Base-by-base conservation (phyloP, 1,284 basidiomycete genomes). In the Trichosporon sp. region DNA sequence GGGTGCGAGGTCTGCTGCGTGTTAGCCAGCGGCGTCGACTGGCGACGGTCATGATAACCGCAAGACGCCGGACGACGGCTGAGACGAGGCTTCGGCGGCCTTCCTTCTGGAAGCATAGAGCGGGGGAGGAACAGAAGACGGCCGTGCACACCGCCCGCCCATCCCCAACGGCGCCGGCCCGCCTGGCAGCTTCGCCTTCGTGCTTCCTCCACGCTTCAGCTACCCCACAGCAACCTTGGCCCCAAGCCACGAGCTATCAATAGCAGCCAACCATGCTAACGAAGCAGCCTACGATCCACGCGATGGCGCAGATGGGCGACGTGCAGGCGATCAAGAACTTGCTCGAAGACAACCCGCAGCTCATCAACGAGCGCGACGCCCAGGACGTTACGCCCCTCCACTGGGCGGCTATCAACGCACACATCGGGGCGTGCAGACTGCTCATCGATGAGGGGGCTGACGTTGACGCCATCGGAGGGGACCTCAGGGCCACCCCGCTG, bases 311-410 rank as follows among this genome's bases (percentile, higher is more conserved):
- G 80, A 87, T 92, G 65, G 96, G 96, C 40, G 94, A 98, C 78
- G 86, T 93, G 1, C 84, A 85, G 2, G 85, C 88, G 38, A 84
- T 98, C 26, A 87, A 88, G 4, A 84, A 88, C 32, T 87, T 97
- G 68, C 87, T 95, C 63, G 89, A 91, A 76, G 90, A 90, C 0
- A 66, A 72, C 40, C 92, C 91, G 2, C 85, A 87, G 54, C 90
- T 92, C 4, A 91, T 92, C 5, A 91, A 91, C 26, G 92, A 93
- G 80, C 87, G 91, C 64, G 96, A 99, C 84, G 86, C 88, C 26
- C 92, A 97, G 82, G 94, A 94, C 77, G 94, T 98, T 77, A 96
- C 96, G 0, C 92, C 96, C 0, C 87, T 99, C 4, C 96, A 99
- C 81, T 99, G 96, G 96, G 94, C 97, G 2, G 91, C 96, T 35